A percentile compares a stretch with the other conserved stretches of the same genome.
These are phyloP conservation scores for Porodaedalea pini DNA, from an alignment of 1,284 basidiomycete species.

Conservation along the genomic window DNA sequence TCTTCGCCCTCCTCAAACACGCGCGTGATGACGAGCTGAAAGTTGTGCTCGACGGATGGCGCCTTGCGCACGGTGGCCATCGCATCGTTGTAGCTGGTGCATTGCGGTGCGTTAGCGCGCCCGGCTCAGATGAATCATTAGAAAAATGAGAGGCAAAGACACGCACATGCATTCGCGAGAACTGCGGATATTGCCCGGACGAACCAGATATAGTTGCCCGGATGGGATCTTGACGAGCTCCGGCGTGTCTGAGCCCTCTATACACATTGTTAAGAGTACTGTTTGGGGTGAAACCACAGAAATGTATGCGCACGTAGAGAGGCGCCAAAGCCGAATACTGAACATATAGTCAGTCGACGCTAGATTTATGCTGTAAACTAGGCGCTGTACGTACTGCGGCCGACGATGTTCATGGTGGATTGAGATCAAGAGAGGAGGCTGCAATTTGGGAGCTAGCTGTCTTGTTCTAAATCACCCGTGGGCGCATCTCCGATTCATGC, in stretches of 20 bases:
- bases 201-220: conserved; percentile 88
- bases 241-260: conserved; percentile 82
- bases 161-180: conserved; percentile 96
- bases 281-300: conserved; percentile 16
- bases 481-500: conserved; percentile 5
- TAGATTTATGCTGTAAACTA: not conserved
- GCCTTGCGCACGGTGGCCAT: conserved; percentile 91
- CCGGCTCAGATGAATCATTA: not conserved
- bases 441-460: conserved; percentile 5
- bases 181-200: conserved; percentile 87
- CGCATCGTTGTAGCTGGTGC: conserved; percentile 87
- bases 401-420: conserved; percentile 70
- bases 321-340: conserved; percentile 84
- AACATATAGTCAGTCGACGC: conserved; percentile 12
- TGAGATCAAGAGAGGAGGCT: conserved; percentile 15
- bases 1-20: conserved; percentile 96
- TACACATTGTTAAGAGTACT: not conserved
- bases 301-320: conserved; percentile 45
- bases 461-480: conserved; percentile 19
- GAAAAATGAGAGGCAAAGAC: conserved; percentile 7
- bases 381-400: conserved; percentile 64
- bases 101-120: conserved; percentile 7
- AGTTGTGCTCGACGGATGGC: conserved; percentile 81
- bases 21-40: conserved; percentile 93
- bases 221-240: conserved; percentile 94